Evolutionary conservation across 129 eudicot species (phyloP), one percentile per base, ranked within the genome.

Genomic region (Artemisia argyi): DNA sequence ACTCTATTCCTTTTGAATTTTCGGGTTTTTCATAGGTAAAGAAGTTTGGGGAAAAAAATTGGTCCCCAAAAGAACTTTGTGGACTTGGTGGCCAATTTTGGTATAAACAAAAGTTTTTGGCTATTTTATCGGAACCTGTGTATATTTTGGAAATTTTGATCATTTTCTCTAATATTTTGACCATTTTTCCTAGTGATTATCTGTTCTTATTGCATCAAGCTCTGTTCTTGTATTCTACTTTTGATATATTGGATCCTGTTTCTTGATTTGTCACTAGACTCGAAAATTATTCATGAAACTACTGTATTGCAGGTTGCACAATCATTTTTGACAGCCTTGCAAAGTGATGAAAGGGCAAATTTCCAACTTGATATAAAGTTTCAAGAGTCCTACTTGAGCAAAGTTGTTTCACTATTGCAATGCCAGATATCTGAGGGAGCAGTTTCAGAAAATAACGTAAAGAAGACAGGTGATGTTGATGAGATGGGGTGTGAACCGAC

Each of bases 341-440:
- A 90, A 72, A 94, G 90, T 79, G 99, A 94, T 75, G 99, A 94
- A 76, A 88, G 99, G 88, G 97, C 91, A 39, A 86, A 88, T 61
- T 90, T 88, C 84, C 99, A 90, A 71, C 96, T 94, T 58, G 99
- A 94, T 84, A 96, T 88, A 77, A 94, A 90, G 80, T 94, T 94
- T 83, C 99, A 94, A 79, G 99, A 94, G 82, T 90, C 89, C 49
- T 94, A 94, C 81, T 82, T 94, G 82, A 81, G 82, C 50, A 94
- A 90, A 85, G 97, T 94, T 74, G 99, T 88, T 61, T 62, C 91
- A 59, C 87, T 94, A 63, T 81, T 94, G 80, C 96, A 90, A 79
- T 94, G 99, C 76, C 89, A 90, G 50, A 77, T 94, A 61, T 82
- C 96, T 3, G 99, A 94, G 76, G 99, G 99, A 72, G 91, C 97